Evolutionary conservation across 2,329 filamentous ascomycete genomes (phyloP).

Genomic region (Metarhizium anisopliae): DNA sequence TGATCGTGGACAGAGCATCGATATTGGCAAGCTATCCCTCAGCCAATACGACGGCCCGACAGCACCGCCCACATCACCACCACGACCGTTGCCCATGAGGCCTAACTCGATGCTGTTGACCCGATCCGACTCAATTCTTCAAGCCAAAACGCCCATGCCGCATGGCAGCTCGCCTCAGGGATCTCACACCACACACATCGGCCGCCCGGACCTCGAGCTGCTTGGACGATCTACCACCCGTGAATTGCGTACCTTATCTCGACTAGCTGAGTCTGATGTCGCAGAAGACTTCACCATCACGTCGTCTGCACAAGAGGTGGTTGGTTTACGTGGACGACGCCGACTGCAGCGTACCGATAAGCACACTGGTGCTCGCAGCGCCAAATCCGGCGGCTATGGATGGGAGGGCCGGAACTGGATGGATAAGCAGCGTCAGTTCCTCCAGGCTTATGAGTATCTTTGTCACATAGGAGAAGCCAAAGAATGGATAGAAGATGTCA

Average conservation of each 20-base stretch:
- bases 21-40: conserved; percentile 47
- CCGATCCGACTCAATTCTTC: conserved; percentile 44
- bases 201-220: conserved; percentile 65
- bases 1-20: conserved; percentile 56
- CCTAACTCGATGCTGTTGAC: conserved; percentile 55
- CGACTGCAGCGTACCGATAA: conserved; percentile 66
- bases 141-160: conserved; percentile 21
- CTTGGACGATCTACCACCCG: conserved; percentile 84
- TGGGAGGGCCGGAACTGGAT: conserved; percentile 93
- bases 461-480: conserved; percentile 99
- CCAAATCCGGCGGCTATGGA: conserved; percentile 46
- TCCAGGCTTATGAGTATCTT: conserved; percentile 96
- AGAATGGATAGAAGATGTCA: conserved; percentile 94
- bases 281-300: conserved; percentile 75
- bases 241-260: conserved; percentile 80
- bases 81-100: conserved; percentile 33
- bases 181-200: conserved; percentile 36
- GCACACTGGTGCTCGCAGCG: conserved; percentile 34
- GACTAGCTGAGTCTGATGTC: conserved; percentile 65
- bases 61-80: conserved; percentile 32
- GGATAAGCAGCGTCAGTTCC: conserved; percentile 94
- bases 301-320: conserved; percentile 73
- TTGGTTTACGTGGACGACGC: conserved; percentile 75
- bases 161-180: conserved; percentile 22
- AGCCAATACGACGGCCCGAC: conserved; percentile 31